Percentiles rank a stretch among this genome's conserved stretches.
These are phyloP conservation scores for Podospora pseudocomata DNA, from an alignment of 495 filamentous ascomycete genomes.

Conservation along the genomic window DNA sequence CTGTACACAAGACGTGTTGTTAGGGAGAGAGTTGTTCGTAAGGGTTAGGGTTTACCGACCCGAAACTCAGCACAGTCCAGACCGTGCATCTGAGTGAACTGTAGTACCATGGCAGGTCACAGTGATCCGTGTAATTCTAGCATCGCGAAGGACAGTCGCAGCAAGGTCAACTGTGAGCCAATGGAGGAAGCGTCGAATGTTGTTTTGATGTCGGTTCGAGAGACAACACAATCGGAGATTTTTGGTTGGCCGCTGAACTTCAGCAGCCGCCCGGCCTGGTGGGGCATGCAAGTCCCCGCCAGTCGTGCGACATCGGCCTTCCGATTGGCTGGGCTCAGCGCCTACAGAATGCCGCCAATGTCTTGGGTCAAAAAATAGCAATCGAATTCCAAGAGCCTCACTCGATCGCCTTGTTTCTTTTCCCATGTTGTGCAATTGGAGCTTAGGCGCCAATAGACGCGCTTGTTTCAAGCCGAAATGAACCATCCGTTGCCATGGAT, in stretches of 20 bases:
- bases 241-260: constrained; percentile 4
- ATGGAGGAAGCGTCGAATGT: not conserved
- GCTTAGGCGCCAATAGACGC: constrained; percentile 2
- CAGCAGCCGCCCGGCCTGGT: constrained; percentile 1
- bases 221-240: not conserved
- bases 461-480: constrained; percentile 7
- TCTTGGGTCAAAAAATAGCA: constrained; percentile 1
- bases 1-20: too few relatives aligned
- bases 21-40: too few relatives aligned
- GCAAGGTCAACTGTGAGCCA: not conserved
- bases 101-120: not conserved
- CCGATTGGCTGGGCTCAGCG: constrained; percentile 1
- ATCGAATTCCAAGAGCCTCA: not conserved
- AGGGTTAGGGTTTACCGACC: too few relatives aligned
- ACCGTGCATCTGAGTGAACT: not conserved
- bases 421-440: constrained; percentile 3
- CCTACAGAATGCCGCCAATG: not conserved
- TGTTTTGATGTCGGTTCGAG: not conserved
- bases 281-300: not conserved
- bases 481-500: not conserved
- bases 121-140: constrained; percentile 1
- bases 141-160: not conserved
- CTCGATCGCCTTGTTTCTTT: not conserved
- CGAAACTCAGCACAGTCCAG: too few relatives aligned
- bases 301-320: not conserved